A percentile compares a stretch with the other conserved stretches of the same genome.
Conservation (phyloP, 352 stramenopile genomes). For the Globisporangium orthogonon region DNA sequence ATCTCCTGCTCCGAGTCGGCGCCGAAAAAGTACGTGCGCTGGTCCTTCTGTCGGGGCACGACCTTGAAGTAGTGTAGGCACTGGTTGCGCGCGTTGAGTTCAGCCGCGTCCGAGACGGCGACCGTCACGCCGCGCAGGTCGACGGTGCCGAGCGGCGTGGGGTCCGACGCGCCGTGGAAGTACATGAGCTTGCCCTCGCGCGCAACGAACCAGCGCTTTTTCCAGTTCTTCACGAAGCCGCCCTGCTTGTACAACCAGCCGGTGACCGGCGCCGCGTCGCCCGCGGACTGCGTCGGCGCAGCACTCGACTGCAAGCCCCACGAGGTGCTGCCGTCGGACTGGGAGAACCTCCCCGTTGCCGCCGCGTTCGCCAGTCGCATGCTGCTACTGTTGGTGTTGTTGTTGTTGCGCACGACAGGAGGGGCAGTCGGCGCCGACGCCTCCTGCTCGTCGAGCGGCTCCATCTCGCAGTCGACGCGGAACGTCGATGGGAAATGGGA, state of each 20-base stretch:
- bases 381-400: too few relatives aligned
- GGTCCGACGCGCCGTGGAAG: constrained; percentile 53
- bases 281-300: constrained; percentile 13
- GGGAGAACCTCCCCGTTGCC: background rate
- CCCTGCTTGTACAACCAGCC: constrained; percentile 74
- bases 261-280: constrained; percentile 39
- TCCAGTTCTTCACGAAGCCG: constrained; percentile 83
- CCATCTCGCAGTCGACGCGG: constrained; percentile 43
- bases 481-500: constrained; percentile 50
- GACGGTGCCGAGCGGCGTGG: constrained; percentile 60
- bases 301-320: constrained; percentile 12
- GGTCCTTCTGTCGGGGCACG: constrained; percentile 38
- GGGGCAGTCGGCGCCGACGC: background rate
- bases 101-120: constrained; percentile 44
- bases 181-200: constrained; percentile 79
- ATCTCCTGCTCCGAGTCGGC: constrained; percentile 65
- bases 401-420: too few relatives aligned
- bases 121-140: constrained; percentile 52
- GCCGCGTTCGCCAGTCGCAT: too few relatives aligned
- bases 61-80: constrained; percentile 68
- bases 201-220: constrained; percentile 79
- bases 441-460: constrained; percentile 20
- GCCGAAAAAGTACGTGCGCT: constrained; percentile 72
- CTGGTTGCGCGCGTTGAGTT: constrained; percentile 59
- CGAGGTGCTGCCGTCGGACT: constrained; percentile 1